phyloP scores from a whole-genome alignment of 1,284 basidiomycete species.

The Cryptococcus jaspeensis region DNA sequence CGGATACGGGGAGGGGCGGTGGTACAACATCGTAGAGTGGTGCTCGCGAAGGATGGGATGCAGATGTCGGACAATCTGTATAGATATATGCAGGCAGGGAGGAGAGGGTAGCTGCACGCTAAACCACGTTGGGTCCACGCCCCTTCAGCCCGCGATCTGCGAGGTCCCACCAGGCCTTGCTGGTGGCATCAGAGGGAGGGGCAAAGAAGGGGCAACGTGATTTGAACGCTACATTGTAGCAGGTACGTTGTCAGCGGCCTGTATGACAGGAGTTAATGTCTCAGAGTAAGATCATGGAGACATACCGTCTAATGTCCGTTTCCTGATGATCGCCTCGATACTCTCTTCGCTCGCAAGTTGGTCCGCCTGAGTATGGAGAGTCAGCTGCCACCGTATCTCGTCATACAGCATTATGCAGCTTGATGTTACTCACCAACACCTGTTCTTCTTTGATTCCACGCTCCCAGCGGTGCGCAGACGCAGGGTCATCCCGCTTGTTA shows the following conservation, averaged over 20 bases:
- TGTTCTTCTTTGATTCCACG: conserved; percentile 66
- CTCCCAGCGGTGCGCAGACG: conserved; percentile 41
- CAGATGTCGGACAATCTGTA: background rate
- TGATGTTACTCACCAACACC: conserved; percentile 69
- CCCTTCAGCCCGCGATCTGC: conserved; percentile 34
- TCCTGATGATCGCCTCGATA: conserved; percentile 75
- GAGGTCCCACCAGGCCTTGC: conserved; percentile 68
- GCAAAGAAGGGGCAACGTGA: conserved; percentile 78
- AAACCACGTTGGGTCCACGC: conserved; percentile 10
- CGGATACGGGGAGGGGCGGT: background rate
- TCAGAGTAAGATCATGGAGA: conserved; percentile 1
- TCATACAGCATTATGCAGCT: no score
- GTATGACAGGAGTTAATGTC: background rate
- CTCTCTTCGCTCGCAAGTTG: conserved; percentile 75
- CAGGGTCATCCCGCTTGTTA: conserved; percentile 56
- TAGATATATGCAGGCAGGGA: background rate
- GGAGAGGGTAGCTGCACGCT: background rate
- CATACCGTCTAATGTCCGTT: conserved; percentile 74
- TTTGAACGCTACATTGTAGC: conserved; percentile 63
- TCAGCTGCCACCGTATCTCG: conserved; percentile 1
- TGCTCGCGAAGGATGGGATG: background rate
- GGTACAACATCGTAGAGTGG: background rate
- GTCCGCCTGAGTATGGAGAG: conserved; percentile 58
- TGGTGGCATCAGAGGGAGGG: conserved; percentile 62
- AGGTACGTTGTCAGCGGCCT: no score